A percentile compares a stretch with the other conserved stretches of the same genome.
Conservation (phyloP, 2,329 filamentous ascomycete genomes). For the Neurospora sp. region DNA sequence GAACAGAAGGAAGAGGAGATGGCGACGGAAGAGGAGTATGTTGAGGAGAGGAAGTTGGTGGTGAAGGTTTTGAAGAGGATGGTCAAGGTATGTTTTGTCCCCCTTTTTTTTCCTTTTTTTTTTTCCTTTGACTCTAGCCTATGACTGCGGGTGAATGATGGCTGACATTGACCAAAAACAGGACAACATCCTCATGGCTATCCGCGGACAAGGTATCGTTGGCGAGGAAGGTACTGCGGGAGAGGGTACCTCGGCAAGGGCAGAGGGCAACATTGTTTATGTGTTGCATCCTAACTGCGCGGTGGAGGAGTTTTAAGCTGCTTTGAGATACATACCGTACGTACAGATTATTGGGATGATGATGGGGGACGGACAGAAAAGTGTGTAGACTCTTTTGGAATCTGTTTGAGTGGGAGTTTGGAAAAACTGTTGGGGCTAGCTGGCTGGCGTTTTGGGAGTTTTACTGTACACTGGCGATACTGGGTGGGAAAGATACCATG, state of each 20-base stretch:
- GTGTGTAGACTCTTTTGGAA: neutral
- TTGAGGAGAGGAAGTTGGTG: slow-evolving; percentile 61
- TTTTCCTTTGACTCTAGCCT: neutral
- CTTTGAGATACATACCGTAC: neutral
- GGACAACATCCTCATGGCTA: slow-evolving; percentile 81
- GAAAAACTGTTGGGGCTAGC: neutral
- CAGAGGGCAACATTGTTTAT: slow-evolving; percentile 55
- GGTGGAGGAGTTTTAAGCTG: slow-evolving; percentile 50
- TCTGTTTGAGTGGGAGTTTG: neutral
- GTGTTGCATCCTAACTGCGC: slow-evolving; percentile 92
- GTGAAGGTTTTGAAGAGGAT: slow-evolving; percentile 88
- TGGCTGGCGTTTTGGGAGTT: neutral
- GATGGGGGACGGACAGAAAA: neutral
- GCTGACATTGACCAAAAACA: slow-evolving; percentile 38
- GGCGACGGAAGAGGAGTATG: slow-evolving; percentile 68
- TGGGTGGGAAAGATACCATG: neutral
- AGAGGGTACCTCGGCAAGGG: slow-evolving; percentile 32
- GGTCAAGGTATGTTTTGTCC: slow-evolving; percentile 63
- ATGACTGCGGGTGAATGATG: neutral
- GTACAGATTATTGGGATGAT: neutral
- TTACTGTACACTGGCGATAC: neutral
- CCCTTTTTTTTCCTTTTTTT: too few species aligned
- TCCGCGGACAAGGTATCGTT: slow-evolving; percentile 51
- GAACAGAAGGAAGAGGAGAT: slow-evolving; percentile 83
- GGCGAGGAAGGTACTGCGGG: slow-evolving; percentile 30